Evolutionary conservation across 257 asterid species (phyloP).

Genomic region (Osmanthus fragrans): DNA sequence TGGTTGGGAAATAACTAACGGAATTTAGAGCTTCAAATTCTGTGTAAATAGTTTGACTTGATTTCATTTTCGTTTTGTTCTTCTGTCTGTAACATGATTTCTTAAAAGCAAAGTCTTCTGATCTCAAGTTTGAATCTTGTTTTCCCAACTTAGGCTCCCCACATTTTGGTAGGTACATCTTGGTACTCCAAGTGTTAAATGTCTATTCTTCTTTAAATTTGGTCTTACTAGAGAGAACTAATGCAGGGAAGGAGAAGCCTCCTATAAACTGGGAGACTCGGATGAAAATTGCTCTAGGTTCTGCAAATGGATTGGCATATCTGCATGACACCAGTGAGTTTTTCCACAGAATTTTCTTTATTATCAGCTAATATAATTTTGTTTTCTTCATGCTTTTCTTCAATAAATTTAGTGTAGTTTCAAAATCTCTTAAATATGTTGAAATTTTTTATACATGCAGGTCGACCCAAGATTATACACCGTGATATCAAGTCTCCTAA

Average conservation of each 20-base stretch:
- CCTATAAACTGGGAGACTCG: constrained; percentile 73
- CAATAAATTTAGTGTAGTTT: neutral
- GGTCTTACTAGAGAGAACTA: constrained; percentile 24
- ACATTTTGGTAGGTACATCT: constrained; percentile 3
- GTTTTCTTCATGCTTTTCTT: constrained; percentile 6
- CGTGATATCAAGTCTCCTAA: constrained; percentile 90
- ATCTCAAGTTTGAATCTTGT: neutral
- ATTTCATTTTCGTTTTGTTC: constrained; percentile 2
- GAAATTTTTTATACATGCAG: constrained; percentile 43
- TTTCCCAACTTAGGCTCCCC: constrained; percentile 18
- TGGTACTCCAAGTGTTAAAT: constrained; percentile 12
- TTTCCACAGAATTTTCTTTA: constrained; percentile 18
- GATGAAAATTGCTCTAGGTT: constrained; percentile 76
- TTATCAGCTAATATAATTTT: constrained; percentile 13
- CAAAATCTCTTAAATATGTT: constrained; percentile 4
- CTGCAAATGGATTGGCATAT: constrained; percentile 83
- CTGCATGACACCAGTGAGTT: constrained; percentile 87
- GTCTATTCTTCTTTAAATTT: constrained; percentile 18
- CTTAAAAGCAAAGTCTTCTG: neutral
- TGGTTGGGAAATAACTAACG: neutral
- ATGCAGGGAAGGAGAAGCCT: constrained; percentile 59
- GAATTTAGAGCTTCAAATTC: neutral
- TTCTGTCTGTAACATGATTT: neutral
- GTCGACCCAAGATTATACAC: constrained; percentile 83
- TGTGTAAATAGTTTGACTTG: neutral